phyloP scores from a whole-genome alignment of 2,329 filamentous ascomycete genomes.

The Aspergillus versicolor region DNA sequence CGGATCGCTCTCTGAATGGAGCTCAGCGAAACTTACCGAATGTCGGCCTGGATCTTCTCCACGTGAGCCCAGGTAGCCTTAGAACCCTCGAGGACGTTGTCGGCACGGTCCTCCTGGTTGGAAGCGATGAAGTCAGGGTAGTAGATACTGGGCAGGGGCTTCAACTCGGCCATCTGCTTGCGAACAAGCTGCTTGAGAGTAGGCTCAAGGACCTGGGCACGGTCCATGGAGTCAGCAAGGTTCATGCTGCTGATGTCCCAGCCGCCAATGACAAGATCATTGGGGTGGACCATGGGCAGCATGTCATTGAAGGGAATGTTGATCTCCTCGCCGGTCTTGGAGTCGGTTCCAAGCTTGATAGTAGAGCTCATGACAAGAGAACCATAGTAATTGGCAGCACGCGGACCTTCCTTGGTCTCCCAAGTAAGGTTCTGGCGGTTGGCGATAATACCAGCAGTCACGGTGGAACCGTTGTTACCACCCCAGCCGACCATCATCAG shows the following conservation, averaged over 20 bases:
- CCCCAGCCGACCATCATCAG: conserved; percentile 98
- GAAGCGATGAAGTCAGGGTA: conserved; percentile 99
- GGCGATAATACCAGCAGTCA: conserved; percentile 94
- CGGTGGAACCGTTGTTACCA: conserved; percentile 96
- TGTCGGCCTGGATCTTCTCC: conserved; percentile 88
- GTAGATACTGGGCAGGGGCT: conserved; percentile 91
- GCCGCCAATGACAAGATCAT: conserved; percentile 90
- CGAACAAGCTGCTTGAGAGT: conserved; percentile 82
- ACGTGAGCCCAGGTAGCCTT: conserved; percentile 87
- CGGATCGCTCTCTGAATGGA: background rate
- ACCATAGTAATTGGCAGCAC: conserved; percentile 93
- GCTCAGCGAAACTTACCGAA: conserved; percentile 59
- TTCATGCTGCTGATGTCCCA: conserved; percentile 97
- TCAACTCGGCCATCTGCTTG: conserved; percentile 90
- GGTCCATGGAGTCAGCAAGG: conserved; percentile 89
- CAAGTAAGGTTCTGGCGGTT: conserved; percentile 83
- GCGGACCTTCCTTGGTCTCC: conserved; percentile 89
- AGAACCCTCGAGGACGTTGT: conserved; percentile 80
- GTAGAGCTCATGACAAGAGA: conserved; percentile 97
- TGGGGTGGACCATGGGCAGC: conserved; percentile 94
- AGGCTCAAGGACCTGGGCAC: conserved; percentile 92
- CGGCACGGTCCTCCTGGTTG: conserved; percentile 94
- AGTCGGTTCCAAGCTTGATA: conserved; percentile 89
- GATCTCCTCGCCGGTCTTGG: conserved; percentile 80
- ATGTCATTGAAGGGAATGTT: conserved; percentile 95